Conservation (phyloP, 768 basidiomycete genomes). For the Phanerochaete sordida region DNA sequence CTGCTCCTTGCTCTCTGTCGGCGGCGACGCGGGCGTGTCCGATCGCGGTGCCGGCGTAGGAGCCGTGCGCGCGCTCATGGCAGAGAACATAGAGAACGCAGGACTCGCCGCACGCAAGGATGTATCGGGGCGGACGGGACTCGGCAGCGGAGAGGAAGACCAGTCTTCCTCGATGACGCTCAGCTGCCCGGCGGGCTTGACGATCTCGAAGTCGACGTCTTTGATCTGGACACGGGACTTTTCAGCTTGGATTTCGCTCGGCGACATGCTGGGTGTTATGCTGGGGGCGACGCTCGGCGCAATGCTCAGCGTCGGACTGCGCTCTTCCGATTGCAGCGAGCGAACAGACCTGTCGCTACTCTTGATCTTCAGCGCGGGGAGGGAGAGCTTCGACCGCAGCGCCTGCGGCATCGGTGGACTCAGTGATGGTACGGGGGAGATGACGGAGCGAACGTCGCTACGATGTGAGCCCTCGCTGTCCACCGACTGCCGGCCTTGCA, state of each 20-base stretch:
- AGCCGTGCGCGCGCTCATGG: conserved; percentile 12
- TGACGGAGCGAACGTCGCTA: conserved; percentile 32
- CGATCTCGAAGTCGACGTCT: conserved; percentile 80
- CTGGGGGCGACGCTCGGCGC: conserved; percentile 3
- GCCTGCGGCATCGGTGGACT: conserved; percentile 34
- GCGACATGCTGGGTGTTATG: conserved; percentile 16
- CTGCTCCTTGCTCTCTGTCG: conserved; percentile 7
- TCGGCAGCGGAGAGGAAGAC: conserved; percentile 9
- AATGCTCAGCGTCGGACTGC: conserved; percentile 23
- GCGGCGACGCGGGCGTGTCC: not conserved
- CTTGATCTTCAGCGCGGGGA: conserved; percentile 60
- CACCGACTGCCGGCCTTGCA: conserved; percentile 13
- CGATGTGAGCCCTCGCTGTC: conserved; percentile 29
- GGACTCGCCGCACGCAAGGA: conserved; percentile 29
- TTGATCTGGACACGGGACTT: conserved; percentile 68
- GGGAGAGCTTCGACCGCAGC: conserved; percentile 61
- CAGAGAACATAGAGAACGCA: conserved; percentile 25
- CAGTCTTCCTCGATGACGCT: conserved; percentile 51
- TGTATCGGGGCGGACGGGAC: conserved; percentile 16
- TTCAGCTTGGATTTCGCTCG: conserved; percentile 25
- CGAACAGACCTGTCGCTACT: conserved; percentile 20
- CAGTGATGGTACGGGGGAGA: conserved; percentile 37
- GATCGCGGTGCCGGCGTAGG: not conserved
- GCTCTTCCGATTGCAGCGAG: conserved; percentile 27
- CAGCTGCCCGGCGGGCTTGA: conserved; percentile 42